These are phyloP conservation scores for Fusarium falciforme DNA, from an alignment of 2,329 filamentous ascomycete species.

Conservation along the genomic window DNA sequence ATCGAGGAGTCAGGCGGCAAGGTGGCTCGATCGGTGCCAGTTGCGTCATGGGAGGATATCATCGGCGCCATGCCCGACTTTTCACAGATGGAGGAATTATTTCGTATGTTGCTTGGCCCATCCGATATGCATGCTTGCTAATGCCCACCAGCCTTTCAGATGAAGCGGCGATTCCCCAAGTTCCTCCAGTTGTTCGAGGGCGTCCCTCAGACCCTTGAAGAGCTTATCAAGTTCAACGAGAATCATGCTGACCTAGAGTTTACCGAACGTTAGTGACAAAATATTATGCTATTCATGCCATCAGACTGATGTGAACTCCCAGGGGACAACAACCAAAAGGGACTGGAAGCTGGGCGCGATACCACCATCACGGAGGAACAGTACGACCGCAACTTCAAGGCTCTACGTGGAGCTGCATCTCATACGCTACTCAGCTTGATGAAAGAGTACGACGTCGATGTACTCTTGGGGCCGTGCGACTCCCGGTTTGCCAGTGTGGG, in stretches of 20 bases:
- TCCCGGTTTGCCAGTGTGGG: not conserved
- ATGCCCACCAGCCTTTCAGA: not conserved
- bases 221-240: not conserved
- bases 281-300: not conserved
- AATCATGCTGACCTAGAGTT: not conserved
- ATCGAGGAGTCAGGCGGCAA: not conserved
- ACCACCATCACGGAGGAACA: not conserved
- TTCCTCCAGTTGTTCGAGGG: not conserved
- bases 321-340: not conserved
- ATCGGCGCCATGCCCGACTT: not conserved
- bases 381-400: not conserved
- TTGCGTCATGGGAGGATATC: not conserved
- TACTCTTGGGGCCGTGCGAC: not conserved
- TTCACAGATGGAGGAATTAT: not conserved
- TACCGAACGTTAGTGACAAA: not conserved
- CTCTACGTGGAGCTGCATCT: not conserved
- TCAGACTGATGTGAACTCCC: not conserved
- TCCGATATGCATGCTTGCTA: not conserved
- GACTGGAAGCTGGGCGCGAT: not conserved
- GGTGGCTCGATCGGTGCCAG: not conserved
- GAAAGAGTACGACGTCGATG: not conserved
- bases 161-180: not conserved
- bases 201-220: not conserved
- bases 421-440: not conserved
- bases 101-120: not conserved